Base-by-base conservation (phyloP, 208 protist genomes). In the Acanthamoeba polyphaga region DNA sequence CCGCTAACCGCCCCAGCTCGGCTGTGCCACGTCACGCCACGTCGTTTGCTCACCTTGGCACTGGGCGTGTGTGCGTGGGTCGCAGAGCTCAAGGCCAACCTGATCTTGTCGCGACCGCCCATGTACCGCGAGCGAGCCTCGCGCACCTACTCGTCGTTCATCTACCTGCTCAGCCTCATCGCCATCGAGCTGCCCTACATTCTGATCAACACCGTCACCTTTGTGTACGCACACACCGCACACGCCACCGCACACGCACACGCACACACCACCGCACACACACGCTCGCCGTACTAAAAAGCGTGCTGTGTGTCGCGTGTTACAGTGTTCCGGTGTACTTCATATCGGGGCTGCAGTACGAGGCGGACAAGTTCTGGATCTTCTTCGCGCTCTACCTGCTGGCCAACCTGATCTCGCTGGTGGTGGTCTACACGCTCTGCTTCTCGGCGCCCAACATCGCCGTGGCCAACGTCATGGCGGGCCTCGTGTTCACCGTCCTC, bases 301-400 rank as follows among this genome's bases (percentile, higher is more conserved):
- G 38, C 3, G 38, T 38, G 29, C 2, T 51, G 6, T 8, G 29
- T 93, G 19, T 74, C 24, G 10, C 3, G 53, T 7, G 9, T 58
- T 19, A 5, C 74, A 82, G 82, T 6, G 51, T 68, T 2, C 49
- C 58, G 49, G 82, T 90, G 5, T 90, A 90, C 58, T 90, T 60
- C 53, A 90, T 90, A 13, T 29, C 58, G 27, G 82, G 82, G 10
- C 24, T 90, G 51, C 82, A 68, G 53, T 90, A 90, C 38, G 82
- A 90, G 19, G 82, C 58, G 9, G 82, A n/a, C 51, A 64, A 68
- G 32, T 90, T 68, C 53, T 90, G 46, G 51, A 90, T 90, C 82
- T 90, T 90, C 58, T 70, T 90, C 17, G 43, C 29, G 13, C 17
- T 90, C 32, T 90, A 49, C n/a, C n/a, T 90, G 32, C 51, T 90